These are phyloP conservation scores for Solanum chiquidenum DNA, from an alignment of 257 asterid genomes.

Conservation along the genomic window DNA sequence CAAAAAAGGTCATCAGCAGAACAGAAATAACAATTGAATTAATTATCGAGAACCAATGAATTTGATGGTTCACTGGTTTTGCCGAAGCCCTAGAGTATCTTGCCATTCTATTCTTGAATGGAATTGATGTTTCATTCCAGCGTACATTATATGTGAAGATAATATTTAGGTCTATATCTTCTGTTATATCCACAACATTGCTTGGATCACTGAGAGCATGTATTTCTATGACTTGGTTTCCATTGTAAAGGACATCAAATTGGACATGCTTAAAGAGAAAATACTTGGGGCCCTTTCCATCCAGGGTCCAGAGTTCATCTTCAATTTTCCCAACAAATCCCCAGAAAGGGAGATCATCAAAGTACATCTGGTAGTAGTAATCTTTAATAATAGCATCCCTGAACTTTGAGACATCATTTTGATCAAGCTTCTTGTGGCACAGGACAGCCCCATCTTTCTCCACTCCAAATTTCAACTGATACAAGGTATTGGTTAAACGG, in stretches of 20 bases:
- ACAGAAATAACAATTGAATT: slow-evolving; percentile 47
- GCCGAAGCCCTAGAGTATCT: slow-evolving; percentile 52
- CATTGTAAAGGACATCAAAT: slow-evolving; percentile 60
- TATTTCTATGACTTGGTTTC: slow-evolving; percentile 61
- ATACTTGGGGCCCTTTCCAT: slow-evolving; percentile 36
- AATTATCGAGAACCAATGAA: slow-evolving; percentile 63
- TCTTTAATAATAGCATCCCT: slow-evolving; percentile 50
- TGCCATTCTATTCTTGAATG: slow-evolving; percentile 48
- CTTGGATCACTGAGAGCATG: slow-evolving; percentile 68
- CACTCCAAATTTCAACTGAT: slow-evolving; percentile 47
- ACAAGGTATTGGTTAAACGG: slow-evolving; percentile 43
- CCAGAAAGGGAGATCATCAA: slow-evolving; percentile 90
- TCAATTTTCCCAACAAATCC: slow-evolving; percentile 87
- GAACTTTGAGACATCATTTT: slow-evolving; percentile 43
- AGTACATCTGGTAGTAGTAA: slow-evolving; percentile 78
- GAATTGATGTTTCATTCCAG: slow-evolving; percentile 47
- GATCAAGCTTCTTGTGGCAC: slow-evolving; percentile 47
- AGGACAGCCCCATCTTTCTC: slow-evolving; percentile 41
- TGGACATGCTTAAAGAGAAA: slow-evolving; percentile 60
- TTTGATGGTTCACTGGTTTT: slow-evolving; percentile 37
- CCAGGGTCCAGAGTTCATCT: slow-evolving; percentile 34
- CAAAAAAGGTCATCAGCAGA: slow-evolving; percentile 56
- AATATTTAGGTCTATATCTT: slow-evolving; percentile 37
- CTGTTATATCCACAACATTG: slow-evolving; percentile 52
- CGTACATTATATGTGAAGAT: slow-evolving; percentile 56